Base-by-base conservation (phyloP, 495 filamentous ascomycete species). In the Xylaria grammica region DNA sequence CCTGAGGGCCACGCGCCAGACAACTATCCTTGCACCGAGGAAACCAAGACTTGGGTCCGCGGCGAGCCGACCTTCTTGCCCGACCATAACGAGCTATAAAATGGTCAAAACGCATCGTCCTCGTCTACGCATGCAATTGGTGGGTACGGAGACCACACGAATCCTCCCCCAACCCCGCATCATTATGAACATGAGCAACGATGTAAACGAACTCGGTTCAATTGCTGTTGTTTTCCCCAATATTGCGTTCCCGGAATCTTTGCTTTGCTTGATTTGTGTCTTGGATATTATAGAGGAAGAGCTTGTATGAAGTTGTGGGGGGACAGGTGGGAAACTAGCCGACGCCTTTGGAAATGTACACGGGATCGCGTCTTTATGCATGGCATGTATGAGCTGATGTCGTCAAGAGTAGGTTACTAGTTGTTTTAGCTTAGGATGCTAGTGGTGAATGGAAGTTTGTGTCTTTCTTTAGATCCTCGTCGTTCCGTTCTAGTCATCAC, bases 1-100 rank as follows among this genome's bases (percentile, higher is more conserved):
- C 4, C 2, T 1, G 32, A 52, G 11, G 51, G 62, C 24, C 27
- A 46, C 19, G 55, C 55, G 7, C 63, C 46, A 3, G 63, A 53
- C 19, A 24, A 54, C 20, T 13, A 38, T 27, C 55, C 49, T 2
- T 65, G 63, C 48, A 34, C 15, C 8, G 62, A 65, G 48, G 46
- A 30, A 10, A 48, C 30, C 22, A 0, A n/a, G 8, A 15, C 36
- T 10, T 51, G 45, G 45, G 27, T 42, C 19, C 46, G 29, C 13
- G 62, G 45, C 24, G 17, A 59, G 22, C 27, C 62, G 1, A 52
- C 54, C n/a, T 52, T 59, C 54, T 22, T 51, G 27, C 53, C 20
- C 13, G 1, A 1, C 4, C 54, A 32, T 24, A 48, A 53, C 36
- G 55, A 60, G 27, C 38, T 53, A 10, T 50, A 65, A 42, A n/a